These are phyloP conservation scores for Cercospora canescens DNA, from an alignment of 2,329 filamentous ascomycete genomes.

Conservation along the genomic window DNA sequence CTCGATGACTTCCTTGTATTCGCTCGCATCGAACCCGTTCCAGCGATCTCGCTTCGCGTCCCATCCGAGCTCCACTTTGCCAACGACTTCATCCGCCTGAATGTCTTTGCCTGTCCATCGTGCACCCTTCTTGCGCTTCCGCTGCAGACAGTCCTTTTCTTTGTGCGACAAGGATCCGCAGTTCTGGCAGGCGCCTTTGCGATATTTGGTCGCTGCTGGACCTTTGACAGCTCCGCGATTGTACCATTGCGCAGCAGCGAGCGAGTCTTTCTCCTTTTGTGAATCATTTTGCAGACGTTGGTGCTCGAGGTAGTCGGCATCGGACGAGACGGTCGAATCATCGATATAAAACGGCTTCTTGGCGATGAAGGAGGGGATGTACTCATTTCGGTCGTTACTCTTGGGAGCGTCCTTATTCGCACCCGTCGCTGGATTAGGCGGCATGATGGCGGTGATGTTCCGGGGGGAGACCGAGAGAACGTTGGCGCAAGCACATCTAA, in stretches of 20 bases:
- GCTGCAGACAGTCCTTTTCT: conserved; percentile 86
- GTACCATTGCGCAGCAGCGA: conserved; percentile 80
- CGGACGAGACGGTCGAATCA: conserved; percentile 64
- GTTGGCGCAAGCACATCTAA: background rate
- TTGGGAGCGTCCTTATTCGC: conserved; percentile 64
- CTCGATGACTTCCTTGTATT: conserved; percentile 84
- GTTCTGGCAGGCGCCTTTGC: conserved; percentile 98
- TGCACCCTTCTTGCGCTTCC: conserved; percentile 85
- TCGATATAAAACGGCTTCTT: conserved; percentile 96
- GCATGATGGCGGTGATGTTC: conserved; percentile 30
- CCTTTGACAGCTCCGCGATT: conserved; percentile 76
- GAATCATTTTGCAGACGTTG: conserved; percentile 72
- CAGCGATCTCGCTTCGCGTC: conserved; percentile 96
- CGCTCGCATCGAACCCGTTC: conserved; percentile 93
- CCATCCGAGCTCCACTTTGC: conserved; percentile 87
- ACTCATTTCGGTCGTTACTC: conserved; percentile 90
- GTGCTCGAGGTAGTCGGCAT: conserved; percentile 91
- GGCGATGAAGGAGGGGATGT: conserved; percentile 97
- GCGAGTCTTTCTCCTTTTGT: conserved; percentile 57
- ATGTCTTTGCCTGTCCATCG: conserved; percentile 93
- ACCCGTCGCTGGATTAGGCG: conserved; percentile 51
- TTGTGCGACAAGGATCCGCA: conserved; percentile 97
- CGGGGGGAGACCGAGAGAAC: background rate
- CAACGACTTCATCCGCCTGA: conserved; percentile 83
- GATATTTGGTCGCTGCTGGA: conserved; percentile 90